phyloP scores from a whole-genome alignment of 1,139 yeast genomes.

The Blastobotrys ciferrii region DNA sequence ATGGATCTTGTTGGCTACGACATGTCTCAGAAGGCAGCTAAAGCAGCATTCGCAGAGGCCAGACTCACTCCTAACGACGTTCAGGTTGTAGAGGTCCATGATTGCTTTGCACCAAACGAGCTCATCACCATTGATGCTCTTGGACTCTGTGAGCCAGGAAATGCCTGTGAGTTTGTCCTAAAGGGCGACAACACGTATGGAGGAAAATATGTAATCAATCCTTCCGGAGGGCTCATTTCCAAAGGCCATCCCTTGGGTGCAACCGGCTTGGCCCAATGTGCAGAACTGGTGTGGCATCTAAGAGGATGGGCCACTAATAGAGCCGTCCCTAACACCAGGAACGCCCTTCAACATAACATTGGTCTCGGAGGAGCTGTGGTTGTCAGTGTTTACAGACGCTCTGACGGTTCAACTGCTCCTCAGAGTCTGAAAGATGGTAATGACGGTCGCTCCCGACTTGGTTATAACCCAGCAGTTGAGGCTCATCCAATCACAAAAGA shows the following conservation, averaged over 20 bases:
- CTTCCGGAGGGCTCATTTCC: conserved; percentile 34
- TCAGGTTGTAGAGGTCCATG: conserved; percentile 35
- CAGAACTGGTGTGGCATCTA: conserved; percentile 34
- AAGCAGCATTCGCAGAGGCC: conserved; percentile 23
- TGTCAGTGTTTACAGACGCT: conserved; percentile 29
- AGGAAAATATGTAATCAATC: conserved; percentile 32
- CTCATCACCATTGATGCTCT: conserved; percentile 31
- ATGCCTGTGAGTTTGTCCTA: conserved; percentile 30
- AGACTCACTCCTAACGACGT: conserved; percentile 29
- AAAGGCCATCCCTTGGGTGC: conserved; percentile 38
- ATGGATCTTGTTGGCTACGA: conserved; percentile 32
- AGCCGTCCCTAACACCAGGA: conserved; percentile 27
- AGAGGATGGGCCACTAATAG: conserved; percentile 36
- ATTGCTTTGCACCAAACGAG: conserved; percentile 35
- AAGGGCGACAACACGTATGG: conserved; percentile 33
- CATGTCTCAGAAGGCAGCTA: conserved; percentile 31
- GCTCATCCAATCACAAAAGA: conserved; percentile 27
- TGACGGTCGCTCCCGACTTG: conserved; percentile 30
- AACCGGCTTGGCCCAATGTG: conserved; percentile 35
- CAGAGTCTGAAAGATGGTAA: conserved; percentile 14
- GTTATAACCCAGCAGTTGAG: conserved; percentile 35
- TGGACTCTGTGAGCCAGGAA: conserved; percentile 30
- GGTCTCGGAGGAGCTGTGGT: conserved; percentile 34
- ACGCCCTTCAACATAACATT: conserved; percentile 33
- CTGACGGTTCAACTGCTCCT: conserved; percentile 26